Evolutionary conservation across 345 rosid species (phyloP).

Genomic region (Erysimum cheiranthoides): DNA sequence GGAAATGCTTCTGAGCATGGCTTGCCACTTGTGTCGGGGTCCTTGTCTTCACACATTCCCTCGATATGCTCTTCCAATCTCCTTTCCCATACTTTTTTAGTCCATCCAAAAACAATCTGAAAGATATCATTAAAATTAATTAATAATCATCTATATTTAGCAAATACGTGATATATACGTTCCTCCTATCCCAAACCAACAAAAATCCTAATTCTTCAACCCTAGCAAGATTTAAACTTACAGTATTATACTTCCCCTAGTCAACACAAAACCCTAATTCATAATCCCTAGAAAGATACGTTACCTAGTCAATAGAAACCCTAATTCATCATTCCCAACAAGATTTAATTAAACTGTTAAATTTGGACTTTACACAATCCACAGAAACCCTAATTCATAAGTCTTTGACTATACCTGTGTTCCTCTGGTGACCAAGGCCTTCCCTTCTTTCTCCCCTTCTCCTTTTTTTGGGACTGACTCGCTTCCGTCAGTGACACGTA

Average conservation of each 20-base stretch:
- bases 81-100: constrained; percentile 57
- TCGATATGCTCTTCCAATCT: constrained; percentile 76
- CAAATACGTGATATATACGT: not conserved
- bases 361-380: not conserved
- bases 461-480: not conserved
- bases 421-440: constrained; percentile 44
- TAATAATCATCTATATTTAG: not conserved
- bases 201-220: not conserved
- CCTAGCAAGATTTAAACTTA: not conserved
- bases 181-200: not conserved
- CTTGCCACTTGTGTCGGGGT: constrained; percentile 76
- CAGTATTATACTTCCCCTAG: not conserved
- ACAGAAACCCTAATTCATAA: not conserved
- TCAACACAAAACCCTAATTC: not conserved
- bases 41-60: constrained; percentile 61
- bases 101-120: constrained; percentile 66
- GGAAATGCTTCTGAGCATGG: constrained; percentile 77
- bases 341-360: not conserved
- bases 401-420: constrained; percentile 14
- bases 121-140: not conserved
- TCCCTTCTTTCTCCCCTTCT: constrained; percentile 60
- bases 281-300: not conserved
- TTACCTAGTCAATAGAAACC: not conserved
- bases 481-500: not conserved
- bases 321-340: not conserved